Conservation (phyloP, 331 rosid species). For the Dryas integrifolia region DNA sequence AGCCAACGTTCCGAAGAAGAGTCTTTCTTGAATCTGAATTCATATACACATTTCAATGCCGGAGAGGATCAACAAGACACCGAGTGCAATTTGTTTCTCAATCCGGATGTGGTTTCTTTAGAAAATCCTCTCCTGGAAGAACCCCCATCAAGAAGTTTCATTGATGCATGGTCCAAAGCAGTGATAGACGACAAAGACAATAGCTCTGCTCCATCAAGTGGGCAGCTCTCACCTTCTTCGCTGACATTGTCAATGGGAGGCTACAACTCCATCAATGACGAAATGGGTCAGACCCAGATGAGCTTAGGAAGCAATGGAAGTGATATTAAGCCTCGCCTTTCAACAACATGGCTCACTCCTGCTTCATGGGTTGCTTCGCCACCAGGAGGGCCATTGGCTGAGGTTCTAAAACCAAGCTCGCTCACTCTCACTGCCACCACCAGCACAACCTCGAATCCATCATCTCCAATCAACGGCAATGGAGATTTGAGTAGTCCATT, state of each 20-base stretch:
- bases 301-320: conserved; percentile 38
- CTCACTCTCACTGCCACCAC: conserved; percentile 6
- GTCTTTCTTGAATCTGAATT: conserved; percentile 42
- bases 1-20: conserved; percentile 23
- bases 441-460: conserved; percentile 37
- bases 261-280: conserved; percentile 33
- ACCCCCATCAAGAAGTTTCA: conserved; percentile 49
- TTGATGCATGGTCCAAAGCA: conserved; percentile 75
- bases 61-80: conserved; percentile 35
- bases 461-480: conserved; percentile 40
- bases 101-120: conserved; percentile 40
- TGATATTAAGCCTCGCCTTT: conserved; percentile 23
- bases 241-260: conserved; percentile 68
- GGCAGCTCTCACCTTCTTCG: conserved; percentile 49
- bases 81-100: conserved; percentile 32
- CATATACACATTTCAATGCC: conserved; percentile 34
- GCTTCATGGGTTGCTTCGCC: conserved; percentile 43
- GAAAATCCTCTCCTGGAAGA: conserved; percentile 29
- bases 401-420: conserved; percentile 51
- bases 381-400: conserved; percentile 78
- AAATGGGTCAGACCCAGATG: conserved; percentile 38
- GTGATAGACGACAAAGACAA: conserved; percentile 19
- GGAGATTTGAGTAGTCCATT: conserved; percentile 45
- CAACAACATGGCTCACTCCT: conserved; percentile 54
- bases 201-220: conserved; percentile 37